Base-by-base conservation (phyloP, 2,329 filamentous ascomycete species). In the Reticulascus tulasneorum region DNA sequence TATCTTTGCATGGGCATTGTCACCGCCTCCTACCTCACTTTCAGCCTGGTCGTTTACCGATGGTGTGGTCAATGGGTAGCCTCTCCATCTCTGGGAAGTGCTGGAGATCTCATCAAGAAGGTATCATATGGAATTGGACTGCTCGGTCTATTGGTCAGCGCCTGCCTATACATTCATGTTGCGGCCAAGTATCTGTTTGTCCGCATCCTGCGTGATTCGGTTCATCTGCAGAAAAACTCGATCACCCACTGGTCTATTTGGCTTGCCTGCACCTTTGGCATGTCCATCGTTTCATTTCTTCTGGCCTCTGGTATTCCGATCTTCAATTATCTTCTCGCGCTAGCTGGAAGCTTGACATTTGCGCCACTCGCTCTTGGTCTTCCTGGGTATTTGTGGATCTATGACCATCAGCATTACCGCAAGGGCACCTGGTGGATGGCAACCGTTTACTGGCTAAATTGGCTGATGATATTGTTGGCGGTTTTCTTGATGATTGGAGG, bases 31-130 rank as follows among this genome's bases (percentile, higher is more conserved):
- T 82, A 82, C 48, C 61, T 80, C 9, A 66, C 69, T 21, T 78
- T 81, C 50, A 69, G 67, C 26, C 60, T 82, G 12, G 74, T 80
- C 4, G 72, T 82, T 5, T 82, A 82, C 56, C 37, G 66, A 28
- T 82, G 66, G 62, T 79, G 76, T 46, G 79, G 79, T 5, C 61
- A 73, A 42, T 82, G 73, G 70, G 76, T 83, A 5, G 74, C 78
- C 0, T 75, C 69, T 4, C 79, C 79, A 0, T 75, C 77, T 2
- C 66, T 83, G 0, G 78, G 78, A 7, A 77, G 69, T 23, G 79
- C 79, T 0, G 78, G 79, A 9, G 60, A 63, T 5, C 69, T 65
- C 1, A 62, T 82, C 46, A 81, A 82, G 59, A 79, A 76, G 52
- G 65, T 81, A 1, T 58, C 75, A 0, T 83, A 82, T 46, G 79